Evolutionary conservation across 2,329 filamentous ascomycete genomes (phyloP).

Genomic region (Aspergillus aculeatus): DNA sequence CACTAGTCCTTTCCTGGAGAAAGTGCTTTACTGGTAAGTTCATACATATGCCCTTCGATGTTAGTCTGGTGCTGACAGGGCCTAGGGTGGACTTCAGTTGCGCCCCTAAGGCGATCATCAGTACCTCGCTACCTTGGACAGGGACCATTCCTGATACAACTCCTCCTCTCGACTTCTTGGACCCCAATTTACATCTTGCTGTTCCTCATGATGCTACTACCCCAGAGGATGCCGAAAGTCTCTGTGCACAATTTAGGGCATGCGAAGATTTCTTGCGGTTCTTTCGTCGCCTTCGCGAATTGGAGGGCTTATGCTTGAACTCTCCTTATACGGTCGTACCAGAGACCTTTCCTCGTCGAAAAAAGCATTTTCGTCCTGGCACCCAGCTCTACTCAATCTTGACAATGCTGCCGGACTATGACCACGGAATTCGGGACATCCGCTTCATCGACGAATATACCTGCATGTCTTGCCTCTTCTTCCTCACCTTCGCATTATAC

Average conservation of each 20-base stretch:
- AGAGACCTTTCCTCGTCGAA: slow-evolving; percentile 4
- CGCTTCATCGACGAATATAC: slow-evolving; percentile 35
- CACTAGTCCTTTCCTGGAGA: slow-evolving; percentile 30
- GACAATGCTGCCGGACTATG: slow-evolving; percentile 31
- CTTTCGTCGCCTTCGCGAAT: slow-evolving; percentile 27
- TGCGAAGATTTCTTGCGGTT: slow-evolving; percentile 34
- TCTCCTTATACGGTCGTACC: slow-evolving; percentile 12
- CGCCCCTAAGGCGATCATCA: slow-evolving; percentile 30
- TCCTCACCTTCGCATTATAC: slow-evolving; percentile 29
- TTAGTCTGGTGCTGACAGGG: slow-evolving; percentile 3
- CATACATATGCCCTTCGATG: background rate
- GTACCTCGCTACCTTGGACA: slow-evolving; percentile 32
- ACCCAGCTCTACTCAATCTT: slow-evolving; percentile 29
- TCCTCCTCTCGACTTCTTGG: slow-evolving; percentile 26
- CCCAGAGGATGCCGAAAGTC: slow-evolving; percentile 18
- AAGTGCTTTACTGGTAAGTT: slow-evolving; percentile 33
- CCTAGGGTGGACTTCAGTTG: slow-evolving; percentile 34
- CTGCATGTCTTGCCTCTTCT: slow-evolving; percentile 33
- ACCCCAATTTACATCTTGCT: slow-evolving; percentile 22
- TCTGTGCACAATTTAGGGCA: slow-evolving; percentile 23
- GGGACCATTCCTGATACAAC: slow-evolving; percentile 23
- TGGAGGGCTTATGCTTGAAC: slow-evolving; percentile 23
- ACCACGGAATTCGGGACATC: slow-evolving; percentile 33
- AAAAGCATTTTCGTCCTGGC: slow-evolving; percentile 21
- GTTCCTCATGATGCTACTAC: slow-evolving; percentile 12